A percentile compares a stretch with the other conserved stretches of the same genome.
These are phyloP conservation scores for Geranium incanum DNA, from an alignment of 441 rosid genomes.

Conservation along the genomic window DNA sequence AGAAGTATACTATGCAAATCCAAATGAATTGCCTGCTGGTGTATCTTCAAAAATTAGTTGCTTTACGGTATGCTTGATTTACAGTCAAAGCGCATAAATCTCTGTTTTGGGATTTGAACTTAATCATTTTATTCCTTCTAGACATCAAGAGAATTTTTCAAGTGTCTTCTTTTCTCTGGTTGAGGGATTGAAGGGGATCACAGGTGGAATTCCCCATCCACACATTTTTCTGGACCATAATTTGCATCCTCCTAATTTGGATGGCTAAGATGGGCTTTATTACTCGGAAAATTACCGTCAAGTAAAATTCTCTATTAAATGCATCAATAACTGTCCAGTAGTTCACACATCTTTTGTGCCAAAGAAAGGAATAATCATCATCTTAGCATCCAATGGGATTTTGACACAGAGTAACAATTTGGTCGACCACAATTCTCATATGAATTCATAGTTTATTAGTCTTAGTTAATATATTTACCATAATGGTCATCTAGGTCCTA, in stretches of 20 bases:
- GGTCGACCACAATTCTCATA: neutral
- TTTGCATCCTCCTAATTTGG: neutral
- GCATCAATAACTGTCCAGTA: neutral
- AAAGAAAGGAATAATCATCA: neutral
- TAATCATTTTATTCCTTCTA: no score
- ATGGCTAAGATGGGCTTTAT: neutral
- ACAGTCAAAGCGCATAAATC: neutral
- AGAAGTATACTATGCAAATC: slow-evolving; percentile 50
- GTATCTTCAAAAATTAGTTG: slow-evolving; percentile 35
- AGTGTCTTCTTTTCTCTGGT: neutral
- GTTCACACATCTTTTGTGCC: neutral
- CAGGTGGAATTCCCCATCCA: no score
- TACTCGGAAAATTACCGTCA: neutral
- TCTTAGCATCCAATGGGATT: neutral
- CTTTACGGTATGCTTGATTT: slow-evolving; percentile 35
- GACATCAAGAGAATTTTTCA: neutral
- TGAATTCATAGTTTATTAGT: neutral
- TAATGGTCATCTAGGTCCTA: neutral
- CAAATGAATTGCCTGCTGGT: slow-evolving; percentile 36
- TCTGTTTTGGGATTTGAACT: neutral
- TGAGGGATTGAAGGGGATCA: neutral
- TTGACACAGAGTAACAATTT: neutral
- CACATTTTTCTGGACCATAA: no score
- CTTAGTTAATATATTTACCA: neutral
- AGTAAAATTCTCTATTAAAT: neutral